phyloP scores from a whole-genome alignment of 2,329 filamentous ascomycete species.

The Thelonectria discophora region DNA sequence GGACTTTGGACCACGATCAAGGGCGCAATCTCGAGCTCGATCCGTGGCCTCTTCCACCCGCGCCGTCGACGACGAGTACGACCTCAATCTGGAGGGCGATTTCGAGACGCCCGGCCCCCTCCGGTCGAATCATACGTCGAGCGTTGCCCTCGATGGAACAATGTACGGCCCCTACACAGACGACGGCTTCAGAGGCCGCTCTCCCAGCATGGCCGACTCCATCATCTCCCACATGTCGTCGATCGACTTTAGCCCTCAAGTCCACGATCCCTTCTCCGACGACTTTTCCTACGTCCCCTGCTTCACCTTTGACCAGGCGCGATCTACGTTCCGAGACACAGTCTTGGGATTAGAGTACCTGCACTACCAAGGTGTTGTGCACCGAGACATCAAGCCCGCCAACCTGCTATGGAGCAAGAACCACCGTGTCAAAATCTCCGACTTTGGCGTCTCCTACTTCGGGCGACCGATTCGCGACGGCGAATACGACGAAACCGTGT shows the following conservation, averaged over 20 bases:
- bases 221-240: constrained; percentile 76
- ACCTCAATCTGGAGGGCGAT: constrained; percentile 57
- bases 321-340: constrained; percentile 89
- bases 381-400: constrained; percentile 86
- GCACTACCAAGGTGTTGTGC: constrained; percentile 85
- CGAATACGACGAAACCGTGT: constrained; percentile 76
- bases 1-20: constrained; percentile 54
- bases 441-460: constrained; percentile 98
- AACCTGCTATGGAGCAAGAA: constrained; percentile 89
- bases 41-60: constrained; percentile 55
- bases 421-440: constrained; percentile 94
- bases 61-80: constrained; percentile 48
- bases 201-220: constrained; percentile 83
- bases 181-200: constrained; percentile 70
- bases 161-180: constrained; percentile 78
- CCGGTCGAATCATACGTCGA: constrained; percentile 61
- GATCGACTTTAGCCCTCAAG: constrained; percentile 64
- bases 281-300: constrained; percentile 94
- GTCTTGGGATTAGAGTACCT: constrained; percentile 93
- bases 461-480: constrained; percentile 86
- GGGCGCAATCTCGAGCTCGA: constrained; percentile 57
- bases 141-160: constrained; percentile 74
- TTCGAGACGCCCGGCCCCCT: constrained; percentile 63
- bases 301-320: constrained; percentile 85
- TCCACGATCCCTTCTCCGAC: constrained; percentile 77